These are phyloP conservation scores for Lactarius vividus DNA, from an alignment of 768 basidiomycete species.

Conservation along the genomic window DNA sequence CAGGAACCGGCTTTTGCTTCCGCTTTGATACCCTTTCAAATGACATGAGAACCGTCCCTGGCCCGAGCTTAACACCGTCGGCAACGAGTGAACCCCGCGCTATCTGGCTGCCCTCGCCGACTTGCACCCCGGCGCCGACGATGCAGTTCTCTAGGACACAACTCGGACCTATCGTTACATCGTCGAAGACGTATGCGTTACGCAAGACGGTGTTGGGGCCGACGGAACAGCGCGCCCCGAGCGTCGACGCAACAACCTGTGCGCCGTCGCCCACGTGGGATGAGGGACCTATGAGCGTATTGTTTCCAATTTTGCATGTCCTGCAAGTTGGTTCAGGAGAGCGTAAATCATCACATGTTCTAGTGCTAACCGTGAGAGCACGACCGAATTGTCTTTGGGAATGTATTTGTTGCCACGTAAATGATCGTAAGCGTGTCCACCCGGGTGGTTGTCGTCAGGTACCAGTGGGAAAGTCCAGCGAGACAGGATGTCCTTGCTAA, in stretches of 20 bases:
- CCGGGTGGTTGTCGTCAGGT: constrained; percentile 90
- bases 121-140: constrained; percentile 69
- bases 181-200: constrained; percentile 83
- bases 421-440: constrained; percentile 80
- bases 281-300: constrained; percentile 82
- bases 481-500: constrained; percentile 87
- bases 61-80: constrained; percentile 77
- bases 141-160: constrained; percentile 77
- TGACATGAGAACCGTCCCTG: constrained; percentile 58
- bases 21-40: constrained; percentile 73
- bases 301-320: constrained; percentile 77
- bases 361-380: constrained; percentile 70
- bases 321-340: constrained; percentile 39
- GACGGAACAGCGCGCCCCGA: constrained; percentile 73
- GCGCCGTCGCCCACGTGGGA: constrained; percentile 66
- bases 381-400: constrained; percentile 71
- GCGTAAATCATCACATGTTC: constrained; percentile 9
- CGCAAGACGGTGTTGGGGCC: constrained; percentile 66
- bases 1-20: constrained; percentile 32
- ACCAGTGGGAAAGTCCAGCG: constrained; percentile 96
- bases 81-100: constrained; percentile 77
- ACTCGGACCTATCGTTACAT: constrained; percentile 64
- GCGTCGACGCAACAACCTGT: constrained; percentile 66
- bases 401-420: constrained; percentile 88
- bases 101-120: constrained; percentile 67